A percentile compares a stretch with the other conserved stretches of the same genome.
Evolutionary conservation across 805 yeast genomes (phyloP).

Genomic region (Wickerhamomyces silvicola): DNA sequence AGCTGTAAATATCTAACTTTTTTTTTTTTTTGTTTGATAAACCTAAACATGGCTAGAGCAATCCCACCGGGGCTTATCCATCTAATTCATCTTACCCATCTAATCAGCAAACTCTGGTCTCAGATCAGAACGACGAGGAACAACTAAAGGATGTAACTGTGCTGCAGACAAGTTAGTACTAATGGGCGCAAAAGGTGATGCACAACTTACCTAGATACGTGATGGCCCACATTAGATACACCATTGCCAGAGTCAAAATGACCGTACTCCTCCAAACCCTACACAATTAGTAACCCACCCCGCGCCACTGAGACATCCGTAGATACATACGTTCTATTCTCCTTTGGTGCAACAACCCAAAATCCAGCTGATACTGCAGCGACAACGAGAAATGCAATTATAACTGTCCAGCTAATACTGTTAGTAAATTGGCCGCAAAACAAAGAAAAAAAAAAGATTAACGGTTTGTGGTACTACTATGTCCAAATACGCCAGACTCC

Average conservation of each 20-base stretch:
- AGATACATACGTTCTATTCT: constrained; percentile 56
- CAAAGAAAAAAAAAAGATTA: not conserved
- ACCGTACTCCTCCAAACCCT: constrained; percentile 69
- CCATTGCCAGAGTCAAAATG: constrained; percentile 65
- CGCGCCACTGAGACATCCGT: not conserved
- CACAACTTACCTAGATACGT: constrained; percentile 58
- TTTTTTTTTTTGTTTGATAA: too few species aligned
- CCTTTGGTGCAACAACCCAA: constrained; percentile 84
- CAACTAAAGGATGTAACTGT: constrained; percentile 87
- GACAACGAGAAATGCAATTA: constrained; percentile 54
- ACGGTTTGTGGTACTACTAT: too few species aligned
- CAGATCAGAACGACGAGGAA: constrained; percentile 82
- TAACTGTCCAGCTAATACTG: constrained; percentile 38
- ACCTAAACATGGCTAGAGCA: too few species aligned
- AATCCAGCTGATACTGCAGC: constrained; percentile 55
- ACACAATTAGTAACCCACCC: not conserved
- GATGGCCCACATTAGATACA: constrained; percentile 87
- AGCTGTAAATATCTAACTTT: too few species aligned
- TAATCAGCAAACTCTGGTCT: constrained; percentile 58
- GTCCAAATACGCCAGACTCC: too few species aligned
- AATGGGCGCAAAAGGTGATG: not conserved
- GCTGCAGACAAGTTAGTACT: constrained; percentile 17
- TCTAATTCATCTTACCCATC: too few species aligned
- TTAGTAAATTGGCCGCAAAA: not conserved
- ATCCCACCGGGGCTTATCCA: too few species aligned